Conservation (phyloP, 805 yeast species). For the Starmera caribaea region DNA sequence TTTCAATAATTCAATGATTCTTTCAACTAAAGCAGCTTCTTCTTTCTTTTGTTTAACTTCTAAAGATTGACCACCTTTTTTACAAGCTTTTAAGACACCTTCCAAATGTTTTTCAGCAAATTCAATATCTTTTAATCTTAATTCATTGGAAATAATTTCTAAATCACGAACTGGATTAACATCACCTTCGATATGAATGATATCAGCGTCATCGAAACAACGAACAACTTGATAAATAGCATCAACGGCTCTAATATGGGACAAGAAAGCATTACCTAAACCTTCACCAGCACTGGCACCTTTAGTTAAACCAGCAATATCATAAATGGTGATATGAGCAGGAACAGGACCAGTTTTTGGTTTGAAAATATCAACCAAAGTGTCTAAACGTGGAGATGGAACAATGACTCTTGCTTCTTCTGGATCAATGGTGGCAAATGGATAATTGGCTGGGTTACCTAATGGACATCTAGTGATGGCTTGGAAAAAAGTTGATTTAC, state of each 20-base stretch:
- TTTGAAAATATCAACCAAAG: conserved; percentile 60
- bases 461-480: conserved; percentile 88
- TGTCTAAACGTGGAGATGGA: conserved; percentile 83
- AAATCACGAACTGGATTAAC: conserved; percentile 94
- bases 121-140: conserved; percentile 94
- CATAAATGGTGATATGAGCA: conserved; percentile 86
- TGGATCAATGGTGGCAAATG: conserved; percentile 97
- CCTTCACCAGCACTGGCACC: conserved; percentile 98
- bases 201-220: conserved; percentile 96
- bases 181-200: conserved; percentile 93
- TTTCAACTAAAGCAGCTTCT: conserved; percentile 66
- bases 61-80: conserved; percentile 81
- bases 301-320: conserved; percentile 96
- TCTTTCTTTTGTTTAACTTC: conserved; percentile 86
- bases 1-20: conserved; percentile 68
- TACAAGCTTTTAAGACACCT: conserved; percentile 69
- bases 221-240: conserved; percentile 97
- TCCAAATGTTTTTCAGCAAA: conserved; percentile 79
- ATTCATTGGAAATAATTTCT: conserved; percentile 83
- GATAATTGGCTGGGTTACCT: conserved; percentile 97
- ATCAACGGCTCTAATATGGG: conserved; percentile 95
- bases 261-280: conserved; percentile 93
- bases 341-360: conserved; percentile 80
- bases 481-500: conserved; percentile 96
- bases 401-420: conserved; percentile 96